Evolutionary conservation across 257 asterid genomes (phyloP).

Genomic region (Linaria vulgaris): DNA sequence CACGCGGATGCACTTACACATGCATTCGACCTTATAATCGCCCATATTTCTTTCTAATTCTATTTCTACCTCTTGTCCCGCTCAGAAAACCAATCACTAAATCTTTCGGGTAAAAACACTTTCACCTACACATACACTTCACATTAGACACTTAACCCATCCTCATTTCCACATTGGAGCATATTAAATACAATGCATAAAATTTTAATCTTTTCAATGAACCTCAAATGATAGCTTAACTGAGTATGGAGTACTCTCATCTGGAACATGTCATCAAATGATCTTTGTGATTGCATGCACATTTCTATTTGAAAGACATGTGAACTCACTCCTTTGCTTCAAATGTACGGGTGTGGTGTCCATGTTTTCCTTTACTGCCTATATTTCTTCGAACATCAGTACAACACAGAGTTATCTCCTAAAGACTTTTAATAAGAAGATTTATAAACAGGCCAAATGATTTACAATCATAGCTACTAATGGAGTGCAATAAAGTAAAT

Average conservation of each 20-base stretch:
- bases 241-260: neutral
- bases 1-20: conserved; percentile 83
- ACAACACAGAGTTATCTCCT: conserved; percentile 5
- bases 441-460: conserved; percentile 34
- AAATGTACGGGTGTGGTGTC: conserved; percentile 60
- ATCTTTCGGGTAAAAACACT: conserved; percentile 9
- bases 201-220: neutral
- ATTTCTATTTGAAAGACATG: conserved; percentile 61
- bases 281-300: conserved; percentile 45
- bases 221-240: neutral
- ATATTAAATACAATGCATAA: conserved; percentile 13
- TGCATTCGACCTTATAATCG: conserved; percentile 62
- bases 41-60: conserved; percentile 34
- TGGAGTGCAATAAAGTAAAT: conserved; percentile 7
- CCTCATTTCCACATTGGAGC: neutral
- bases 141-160: neutral
- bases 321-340: conserved; percentile 48
- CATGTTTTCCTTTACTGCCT: conserved; percentile 63
- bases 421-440: conserved; percentile 24
- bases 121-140: neutral
- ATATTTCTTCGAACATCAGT: conserved; percentile 29
- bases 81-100: conserved; percentile 22
- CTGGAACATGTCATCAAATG: conserved; percentile 36
- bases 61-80: no score
- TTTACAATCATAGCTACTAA: conserved; percentile 38